Conservation (phyloP, 345 rosid genomes). For the Rubroshorea leprosula region DNA sequence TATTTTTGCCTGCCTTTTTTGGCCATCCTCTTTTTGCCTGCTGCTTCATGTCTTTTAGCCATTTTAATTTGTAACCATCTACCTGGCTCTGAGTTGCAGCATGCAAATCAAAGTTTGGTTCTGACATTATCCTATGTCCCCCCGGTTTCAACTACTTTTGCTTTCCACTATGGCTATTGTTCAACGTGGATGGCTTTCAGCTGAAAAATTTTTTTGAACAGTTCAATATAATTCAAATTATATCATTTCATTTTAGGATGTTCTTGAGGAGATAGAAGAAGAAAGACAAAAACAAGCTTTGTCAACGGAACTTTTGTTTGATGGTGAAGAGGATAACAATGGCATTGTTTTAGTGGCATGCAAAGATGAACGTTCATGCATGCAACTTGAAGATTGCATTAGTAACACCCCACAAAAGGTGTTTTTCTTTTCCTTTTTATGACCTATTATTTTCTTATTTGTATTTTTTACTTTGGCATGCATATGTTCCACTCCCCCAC, state of each 20-base stretch:
- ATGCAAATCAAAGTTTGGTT: too few relatives aligned
- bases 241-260: slow-evolving; percentile 44
- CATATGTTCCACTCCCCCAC: too few relatives aligned
- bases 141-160: neutral
- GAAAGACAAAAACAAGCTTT: slow-evolving; percentile 54
- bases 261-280: slow-evolving; percentile 81
- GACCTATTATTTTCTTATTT: neutral
- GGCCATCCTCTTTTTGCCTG: neutral
- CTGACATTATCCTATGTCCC: too few relatives aligned
- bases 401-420: slow-evolving; percentile 60
- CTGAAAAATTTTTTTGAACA: neutral
- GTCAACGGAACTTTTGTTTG: slow-evolving; percentile 27
- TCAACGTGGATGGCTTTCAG: neutral
- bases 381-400: slow-evolving; percentile 96
- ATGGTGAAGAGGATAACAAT: slow-evolving; percentile 39
- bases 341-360: slow-evolving; percentile 83
- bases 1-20: slow-evolving; percentile 5
- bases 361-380: slow-evolving; percentile 89
- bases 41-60: neutral
- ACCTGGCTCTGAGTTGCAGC: neutral
- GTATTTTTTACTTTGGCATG: too few relatives aligned
- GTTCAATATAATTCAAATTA: neutral
- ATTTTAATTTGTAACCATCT: slow-evolving; percentile 4
- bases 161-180: neutral
- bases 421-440: neutral